Evolutionary conservation across 139 green algal species (phyloP).

Genomic region (Asterochloris sp.): DNA sequence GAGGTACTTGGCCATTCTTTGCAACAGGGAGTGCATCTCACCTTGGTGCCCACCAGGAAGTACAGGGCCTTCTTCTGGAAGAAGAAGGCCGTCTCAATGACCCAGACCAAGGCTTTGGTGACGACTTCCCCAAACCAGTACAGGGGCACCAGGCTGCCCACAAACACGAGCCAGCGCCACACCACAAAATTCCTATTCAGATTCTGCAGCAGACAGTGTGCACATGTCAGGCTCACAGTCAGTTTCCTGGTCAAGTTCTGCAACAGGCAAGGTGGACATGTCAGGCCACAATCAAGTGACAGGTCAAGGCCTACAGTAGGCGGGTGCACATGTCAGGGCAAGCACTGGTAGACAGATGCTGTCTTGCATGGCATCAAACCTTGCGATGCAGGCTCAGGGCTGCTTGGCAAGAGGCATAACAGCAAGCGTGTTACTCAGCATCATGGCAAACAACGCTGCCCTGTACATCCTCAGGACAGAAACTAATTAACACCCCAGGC

Average conservation of each 20-base stretch:
- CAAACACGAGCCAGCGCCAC: constrained; percentile 9
- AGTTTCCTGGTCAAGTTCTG: background rate
- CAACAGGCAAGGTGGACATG: background rate
- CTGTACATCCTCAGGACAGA: too few species aligned
- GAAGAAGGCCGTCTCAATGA: background rate
- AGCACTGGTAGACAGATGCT: background rate
- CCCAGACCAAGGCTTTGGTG: constrained; percentile 10
- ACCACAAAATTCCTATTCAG: constrained; percentile 15
- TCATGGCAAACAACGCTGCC: too few species aligned
- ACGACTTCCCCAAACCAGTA: background rate
- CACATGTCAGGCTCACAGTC: background rate
- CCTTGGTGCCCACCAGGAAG: constrained; percentile 17
- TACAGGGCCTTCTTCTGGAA: constrained; percentile 13
- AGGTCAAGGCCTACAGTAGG: background rate
- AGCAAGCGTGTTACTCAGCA: too few species aligned
- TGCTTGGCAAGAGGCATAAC: too few species aligned
- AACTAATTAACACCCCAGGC: too few species aligned
- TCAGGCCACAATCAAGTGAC: background rate
- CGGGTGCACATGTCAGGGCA: background rate
- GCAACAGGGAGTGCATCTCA: background rate
- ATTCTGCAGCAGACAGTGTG: background rate
- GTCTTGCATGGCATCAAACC: background rate
- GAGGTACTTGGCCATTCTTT: too few species aligned
- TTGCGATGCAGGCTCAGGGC: too few species aligned
- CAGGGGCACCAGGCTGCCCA: background rate